Base-by-base conservation (phyloP, 2,329 filamentous ascomycete genomes). In the Aspergillus pseudonomiae region DNA sequence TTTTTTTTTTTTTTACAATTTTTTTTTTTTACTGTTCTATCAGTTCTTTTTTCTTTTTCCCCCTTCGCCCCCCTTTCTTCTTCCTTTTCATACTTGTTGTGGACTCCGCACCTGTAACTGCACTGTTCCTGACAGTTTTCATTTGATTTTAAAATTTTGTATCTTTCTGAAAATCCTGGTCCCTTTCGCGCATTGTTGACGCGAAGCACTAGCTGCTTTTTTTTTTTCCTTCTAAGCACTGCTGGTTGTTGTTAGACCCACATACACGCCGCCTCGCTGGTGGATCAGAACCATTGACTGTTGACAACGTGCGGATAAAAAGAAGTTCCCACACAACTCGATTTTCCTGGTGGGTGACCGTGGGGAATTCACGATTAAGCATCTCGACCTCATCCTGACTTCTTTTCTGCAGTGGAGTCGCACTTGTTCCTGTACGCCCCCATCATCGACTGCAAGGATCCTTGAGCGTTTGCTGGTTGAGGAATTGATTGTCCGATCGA, bases 251-350 rank as follows among this genome's bases (percentile, higher is more conserved):
- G 66, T 68, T 68, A 77, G 76, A 78, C 76, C 76, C 76, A 78
- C 76, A 73, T 73, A 62, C 71, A 75, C 73, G 75, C 74, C 73
- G 73, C 73, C 73, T 75, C 71, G 67, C 68, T 74, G 71, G 76
- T 78, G 76, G 76, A 78, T 77, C 75, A 75, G 69, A 74, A 74
- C 73, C 73, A 74, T 75, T 71, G 69, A 73, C 70, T 71, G 67
- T 71, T 74, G 69, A 77, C 75, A 76, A 77, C 76, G 75, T 77
- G 76, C 76, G 75, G 76, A 77, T 78, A 77, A 77, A 73, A 72
- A 73, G 65, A 72, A 74, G 73, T 77, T 76, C 73, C 75, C 76
- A 77, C 74, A 75, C 72, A 70, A 73, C 71, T 74, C 64, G 64
- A 68, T 72, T 71, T 66, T 70, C 64, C 70, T 75, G 73, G 75